Conservation (phyloP, 352 stramenopile species). For the Pythium brachiatum region DNA sequence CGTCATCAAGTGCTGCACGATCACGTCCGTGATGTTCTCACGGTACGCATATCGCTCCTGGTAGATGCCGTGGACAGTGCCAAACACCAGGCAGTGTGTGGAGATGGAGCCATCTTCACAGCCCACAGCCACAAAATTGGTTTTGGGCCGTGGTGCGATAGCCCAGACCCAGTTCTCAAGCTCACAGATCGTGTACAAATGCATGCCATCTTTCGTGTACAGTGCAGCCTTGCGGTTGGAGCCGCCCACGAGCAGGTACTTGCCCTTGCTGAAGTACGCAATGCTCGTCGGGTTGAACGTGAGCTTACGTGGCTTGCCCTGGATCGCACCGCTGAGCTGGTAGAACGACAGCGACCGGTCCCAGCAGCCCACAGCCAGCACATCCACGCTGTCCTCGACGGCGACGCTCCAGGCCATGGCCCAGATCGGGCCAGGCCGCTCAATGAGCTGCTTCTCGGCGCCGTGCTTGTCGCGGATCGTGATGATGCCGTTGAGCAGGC, state of each 20-base stretch:
- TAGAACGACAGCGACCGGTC: conserved; percentile 94
- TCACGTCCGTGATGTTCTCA: conserved; percentile 94
- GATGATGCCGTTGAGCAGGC: conserved; percentile 90
- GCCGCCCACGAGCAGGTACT: conserved; percentile 90
- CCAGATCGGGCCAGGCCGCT: conserved; percentile 85
- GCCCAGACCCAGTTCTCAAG: conserved; percentile 92
- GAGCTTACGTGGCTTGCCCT: conserved; percentile 87
- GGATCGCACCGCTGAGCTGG: conserved; percentile 74
- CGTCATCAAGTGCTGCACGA: conserved; percentile 94
- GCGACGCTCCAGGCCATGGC: conserved; percentile 82
- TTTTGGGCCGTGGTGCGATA: conserved; percentile 75
- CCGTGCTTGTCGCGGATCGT: conserved; percentile 91
- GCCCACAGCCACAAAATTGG: conserved; percentile 85
- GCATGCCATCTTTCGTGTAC: conserved; percentile 88
- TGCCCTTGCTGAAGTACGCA: conserved; percentile 87
- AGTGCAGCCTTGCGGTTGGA: conserved; percentile 86
- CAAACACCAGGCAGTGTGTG: conserved; percentile 88
- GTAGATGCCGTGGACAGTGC: conserved; percentile 91
- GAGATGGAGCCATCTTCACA: conserved; percentile 85
- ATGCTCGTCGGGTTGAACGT: conserved; percentile 92
- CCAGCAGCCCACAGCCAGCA: conserved; percentile 93
- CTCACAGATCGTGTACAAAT: conserved; percentile 77
- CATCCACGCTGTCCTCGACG: conserved; percentile 76
- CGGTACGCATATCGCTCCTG: conserved; percentile 93
- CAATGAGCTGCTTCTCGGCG: conserved; percentile 89